phyloP scores from a whole-genome alignment of 495 filamentous ascomycete genomes.

The Penicillium ochrochloron region DNA sequence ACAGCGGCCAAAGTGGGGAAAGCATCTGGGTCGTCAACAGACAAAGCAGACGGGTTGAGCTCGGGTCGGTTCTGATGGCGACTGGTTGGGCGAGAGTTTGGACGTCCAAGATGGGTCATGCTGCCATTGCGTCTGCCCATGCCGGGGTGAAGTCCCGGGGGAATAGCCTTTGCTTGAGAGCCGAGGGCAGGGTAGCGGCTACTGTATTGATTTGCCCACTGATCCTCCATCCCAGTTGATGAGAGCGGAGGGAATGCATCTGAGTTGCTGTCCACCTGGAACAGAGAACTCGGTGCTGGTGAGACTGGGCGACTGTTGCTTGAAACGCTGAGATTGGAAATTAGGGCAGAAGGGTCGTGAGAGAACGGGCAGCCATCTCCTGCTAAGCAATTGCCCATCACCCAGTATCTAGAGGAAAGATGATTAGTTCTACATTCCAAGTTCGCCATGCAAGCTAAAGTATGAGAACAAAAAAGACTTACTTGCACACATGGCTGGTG shows the following conservation, averaged over 20 bases:
- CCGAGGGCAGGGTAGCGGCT: conserved; percentile 46
- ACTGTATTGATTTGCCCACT: conserved; percentile 59
- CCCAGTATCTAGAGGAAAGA: conserved; percentile 73
- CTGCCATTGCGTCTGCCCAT: conserved; percentile 59
- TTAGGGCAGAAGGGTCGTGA: conserved; percentile 86
- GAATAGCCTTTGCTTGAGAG: conserved; percentile 33
- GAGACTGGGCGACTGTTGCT: conserved; percentile 52
- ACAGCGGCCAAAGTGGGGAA: conserved; percentile 92
- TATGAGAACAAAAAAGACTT: conserved; percentile 44
- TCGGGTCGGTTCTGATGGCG: conserved; percentile 74
- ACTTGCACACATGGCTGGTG: conserved; percentile 98
- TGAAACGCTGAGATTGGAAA: conserved; percentile 67
- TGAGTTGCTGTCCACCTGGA: conserved; percentile 77
- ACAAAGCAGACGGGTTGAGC: conserved; percentile 67
- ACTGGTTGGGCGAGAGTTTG: conserved; percentile 84
- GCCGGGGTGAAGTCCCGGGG: conserved; percentile 37
- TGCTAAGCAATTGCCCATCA: conserved; percentile 94
- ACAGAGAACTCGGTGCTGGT: conserved; percentile 54
- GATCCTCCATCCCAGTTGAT: conserved; percentile 48
- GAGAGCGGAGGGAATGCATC: conserved; percentile 83
- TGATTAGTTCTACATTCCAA: conserved; percentile 11
- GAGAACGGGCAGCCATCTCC: conserved; percentile 96
- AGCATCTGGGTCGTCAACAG: conserved; percentile 91
- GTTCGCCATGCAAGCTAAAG: too few relatives aligned
- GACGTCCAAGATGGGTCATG: conserved; percentile 50